phyloP scores from a whole-genome alignment of 2,329 filamentous ascomycete species.

The Colletotrichum caudatum region DNA sequence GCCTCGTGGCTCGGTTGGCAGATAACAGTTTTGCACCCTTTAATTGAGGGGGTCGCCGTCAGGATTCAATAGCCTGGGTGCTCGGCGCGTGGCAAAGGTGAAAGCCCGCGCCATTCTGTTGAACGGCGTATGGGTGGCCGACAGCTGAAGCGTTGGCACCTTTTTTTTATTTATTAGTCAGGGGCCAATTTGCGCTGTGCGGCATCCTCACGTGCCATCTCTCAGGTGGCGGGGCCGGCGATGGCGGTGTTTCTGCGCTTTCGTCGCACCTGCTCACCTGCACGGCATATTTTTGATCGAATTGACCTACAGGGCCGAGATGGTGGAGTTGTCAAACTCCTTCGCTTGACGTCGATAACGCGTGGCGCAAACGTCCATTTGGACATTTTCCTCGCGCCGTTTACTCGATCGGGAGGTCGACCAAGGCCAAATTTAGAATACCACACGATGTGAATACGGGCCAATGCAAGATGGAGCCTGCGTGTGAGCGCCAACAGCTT shows the following conservation, averaged over 20 bases:
- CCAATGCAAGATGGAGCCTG: conserved; percentile 1
- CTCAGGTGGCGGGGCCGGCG: not conserved
- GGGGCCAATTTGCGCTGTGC: conserved; percentile 8
- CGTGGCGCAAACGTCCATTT: conserved; percentile 1
- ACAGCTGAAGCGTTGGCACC: conserved; percentile 30
- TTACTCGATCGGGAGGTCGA: conserved; percentile 7
- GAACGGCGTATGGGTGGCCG: conserved; percentile 7
- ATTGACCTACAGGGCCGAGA: not conserved
- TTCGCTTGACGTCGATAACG: not conserved
- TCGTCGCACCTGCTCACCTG: not conserved
- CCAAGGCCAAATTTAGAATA: conserved; percentile 13
- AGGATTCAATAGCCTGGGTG: conserved; percentile 25
- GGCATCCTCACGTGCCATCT: not conserved
- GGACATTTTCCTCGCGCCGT: conserved; percentile 4
- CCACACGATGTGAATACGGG: not conserved
- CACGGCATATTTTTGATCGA: not conserved
- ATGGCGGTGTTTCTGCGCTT: not conserved
- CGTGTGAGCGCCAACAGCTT: not conserved
- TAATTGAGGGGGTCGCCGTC: conserved; percentile 7
- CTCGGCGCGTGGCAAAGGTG: conserved; percentile 21
- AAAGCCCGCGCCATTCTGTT: conserved; percentile 20
- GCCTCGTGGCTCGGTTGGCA: conserved; percentile 6
- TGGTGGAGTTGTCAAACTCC: not conserved
- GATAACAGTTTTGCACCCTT: not conserved
- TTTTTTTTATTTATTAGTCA: conserved; percentile 19